Evolutionary conservation across 805 yeast genomes (phyloP).

Genomic region (Danielia reshetovae): DNA sequence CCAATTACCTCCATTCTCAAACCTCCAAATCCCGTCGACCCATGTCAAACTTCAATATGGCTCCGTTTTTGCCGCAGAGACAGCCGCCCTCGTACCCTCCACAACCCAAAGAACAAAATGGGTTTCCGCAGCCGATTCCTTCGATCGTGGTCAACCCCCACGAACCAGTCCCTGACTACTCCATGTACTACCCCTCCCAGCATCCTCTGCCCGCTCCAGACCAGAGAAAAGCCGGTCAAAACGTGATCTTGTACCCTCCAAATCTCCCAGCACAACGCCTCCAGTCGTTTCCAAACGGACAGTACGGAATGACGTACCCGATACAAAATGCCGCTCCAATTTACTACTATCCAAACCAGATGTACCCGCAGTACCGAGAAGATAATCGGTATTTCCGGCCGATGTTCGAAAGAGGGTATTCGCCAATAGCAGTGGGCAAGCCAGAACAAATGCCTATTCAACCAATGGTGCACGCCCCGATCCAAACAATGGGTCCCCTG

Average conservation of each 20-base stretch:
- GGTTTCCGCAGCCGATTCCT: conserved; percentile 3
- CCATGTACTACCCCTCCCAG: background rate
- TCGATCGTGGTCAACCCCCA: conserved; percentile 2
- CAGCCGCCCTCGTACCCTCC: too few species aligned
- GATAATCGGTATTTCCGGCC: background rate
- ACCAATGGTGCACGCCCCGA: background rate
- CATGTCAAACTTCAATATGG: too few species aligned
- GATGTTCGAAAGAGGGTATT: background rate
- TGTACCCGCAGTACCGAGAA: background rate
- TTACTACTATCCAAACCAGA: background rate
- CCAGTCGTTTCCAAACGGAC: too few species aligned
- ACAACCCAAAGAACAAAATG: too few species aligned
- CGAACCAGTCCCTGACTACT: background rate
- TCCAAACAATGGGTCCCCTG: background rate
- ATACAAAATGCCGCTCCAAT: background rate
- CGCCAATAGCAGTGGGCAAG: background rate
- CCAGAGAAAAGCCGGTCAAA: too few species aligned
- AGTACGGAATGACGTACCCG: too few species aligned
- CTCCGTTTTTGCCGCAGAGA: too few species aligned
- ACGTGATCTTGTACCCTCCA: background rate
- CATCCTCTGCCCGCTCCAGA: background rate
- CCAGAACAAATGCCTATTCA: background rate
- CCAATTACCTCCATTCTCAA: too few species aligned
- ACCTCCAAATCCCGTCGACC: too few species aligned
- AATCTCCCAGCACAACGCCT: too few species aligned